A percentile compares a stretch with the other conserved stretches of the same genome.
Conservation (phyloP, 768 basidiomycete species). For the Rhizopogon vesiculosus region DNA sequence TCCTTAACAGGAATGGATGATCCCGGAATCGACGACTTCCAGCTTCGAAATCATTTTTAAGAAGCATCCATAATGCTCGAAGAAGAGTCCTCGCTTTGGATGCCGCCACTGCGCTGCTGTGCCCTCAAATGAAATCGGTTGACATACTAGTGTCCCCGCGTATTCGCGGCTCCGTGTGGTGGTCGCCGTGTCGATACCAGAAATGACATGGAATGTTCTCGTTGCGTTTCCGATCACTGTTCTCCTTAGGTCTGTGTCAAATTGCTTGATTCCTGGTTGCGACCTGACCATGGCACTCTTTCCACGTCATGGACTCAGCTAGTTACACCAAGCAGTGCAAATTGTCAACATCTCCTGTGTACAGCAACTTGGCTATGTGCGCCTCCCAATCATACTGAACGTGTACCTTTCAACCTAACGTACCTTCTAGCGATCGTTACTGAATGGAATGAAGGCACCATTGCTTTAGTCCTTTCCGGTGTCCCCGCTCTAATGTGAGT, state of each 20-base stretch:
- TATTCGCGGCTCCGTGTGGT: background rate
- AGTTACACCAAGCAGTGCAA: background rate
- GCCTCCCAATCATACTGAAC: background rate
- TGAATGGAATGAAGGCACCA: background rate
- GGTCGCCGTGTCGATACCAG: background rate
- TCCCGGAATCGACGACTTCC: too few species aligned
- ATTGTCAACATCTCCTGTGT: background rate
- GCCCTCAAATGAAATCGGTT: too few species aligned
- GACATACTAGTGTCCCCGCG: background rate
- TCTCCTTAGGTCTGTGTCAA: background rate
- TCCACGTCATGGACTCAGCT: too few species aligned
- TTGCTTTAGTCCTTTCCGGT: background rate
- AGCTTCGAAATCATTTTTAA: too few species aligned
- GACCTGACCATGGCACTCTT: background rate
- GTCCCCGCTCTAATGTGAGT: too few species aligned
- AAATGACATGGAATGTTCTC: background rate
- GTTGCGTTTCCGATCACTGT: background rate
- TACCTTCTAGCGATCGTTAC: background rate
- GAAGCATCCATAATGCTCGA: background rate
- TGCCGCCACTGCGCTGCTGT: background rate
- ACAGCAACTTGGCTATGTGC: too few species aligned
- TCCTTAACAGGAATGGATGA: background rate
- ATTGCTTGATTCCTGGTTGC: too few species aligned
- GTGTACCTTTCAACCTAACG: background rate
- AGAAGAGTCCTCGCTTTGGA: background rate